Base-by-base conservation (phyloP, 495 filamentous ascomycete species). In the Trichocladium uniseriatum region DNA sequence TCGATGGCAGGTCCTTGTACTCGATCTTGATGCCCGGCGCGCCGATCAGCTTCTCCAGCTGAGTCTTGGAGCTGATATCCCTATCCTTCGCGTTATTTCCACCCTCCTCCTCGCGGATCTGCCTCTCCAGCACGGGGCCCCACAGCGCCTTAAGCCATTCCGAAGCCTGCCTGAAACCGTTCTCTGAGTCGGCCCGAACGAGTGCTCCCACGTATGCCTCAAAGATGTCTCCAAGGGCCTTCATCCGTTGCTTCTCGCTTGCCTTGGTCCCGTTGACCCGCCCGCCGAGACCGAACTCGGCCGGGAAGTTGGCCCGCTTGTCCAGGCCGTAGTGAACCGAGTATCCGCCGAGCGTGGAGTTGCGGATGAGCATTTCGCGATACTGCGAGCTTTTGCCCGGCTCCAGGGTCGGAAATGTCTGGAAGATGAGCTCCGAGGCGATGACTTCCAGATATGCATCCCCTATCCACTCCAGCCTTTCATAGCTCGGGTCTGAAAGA, bases 141-240 rank as follows among this genome's bases (percentile, higher is more conserved):
- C 88, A 95, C 1, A 94, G 62, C 9, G 67, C 63, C 38, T 75
- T 77, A 40, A 95, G 61, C 87, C 87, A 95, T 20, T 72, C 53
- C 45, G 82, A 73, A 7, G 71, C 82, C 14, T 69, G 70, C 43
- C 59, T 50, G 42, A 84, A 75, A 6, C 88, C 88, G 36, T 77
- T 56, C 10, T 58, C 63, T 0, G 78, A 67, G 57, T 85, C 73
- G 11, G 80, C 80, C 8, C 88, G 64, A 38, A 94, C 74, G 20
- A 87, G 61, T 11, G 85, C 89, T 16, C 86, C 89, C 9, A 89
- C 77, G 62, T 91, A 94, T 2, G 89, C 83, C 64, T 95, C 89
- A 59, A 95, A 90, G 8, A 95, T 75, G 63, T 95, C 89, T 8
- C 80, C 89, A 40, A 81, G 68, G 15, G 82, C 78, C 62, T 95